These are phyloP conservation scores for Vaccinium darrowii DNA, from an alignment of 148 eudicot genomes.

Conservation along the genomic window DNA sequence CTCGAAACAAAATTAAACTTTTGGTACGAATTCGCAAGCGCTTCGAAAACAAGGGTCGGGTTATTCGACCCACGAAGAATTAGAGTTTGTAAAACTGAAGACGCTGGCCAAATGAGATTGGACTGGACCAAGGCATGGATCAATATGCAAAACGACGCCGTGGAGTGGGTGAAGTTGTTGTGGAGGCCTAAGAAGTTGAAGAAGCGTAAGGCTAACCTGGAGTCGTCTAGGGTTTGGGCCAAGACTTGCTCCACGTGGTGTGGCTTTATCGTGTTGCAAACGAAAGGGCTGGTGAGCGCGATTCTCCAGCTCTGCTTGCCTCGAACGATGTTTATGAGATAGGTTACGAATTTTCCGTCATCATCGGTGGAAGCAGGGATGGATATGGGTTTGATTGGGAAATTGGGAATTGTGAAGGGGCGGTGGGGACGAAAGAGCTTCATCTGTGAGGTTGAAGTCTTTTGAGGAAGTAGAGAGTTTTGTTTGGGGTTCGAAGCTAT, in stretches of 20 bases:
- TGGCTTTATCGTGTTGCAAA: conserved; percentile 31
- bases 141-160: conserved; percentile 63
- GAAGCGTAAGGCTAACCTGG: conserved; percentile 72
- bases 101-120: conserved; percentile 65
- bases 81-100: conserved; percentile 59
- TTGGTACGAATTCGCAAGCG: conserved; percentile 28
- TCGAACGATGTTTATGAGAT: conserved; percentile 36
- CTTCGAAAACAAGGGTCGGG: conserved; percentile 32
- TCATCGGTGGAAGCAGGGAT: conserved; percentile 20
- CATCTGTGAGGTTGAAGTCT: conserved; percentile 2
- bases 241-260: conserved; percentile 53
- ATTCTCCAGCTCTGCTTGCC: conserved; percentile 41
- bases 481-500: background rate
- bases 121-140: conserved; percentile 47
- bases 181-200: conserved; percentile 88
- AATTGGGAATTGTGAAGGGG: conserved; percentile 11
- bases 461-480: background rate
- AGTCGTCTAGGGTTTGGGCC: conserved; percentile 40
- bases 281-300: conserved; percentile 31
- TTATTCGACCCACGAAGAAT: conserved; percentile 14
- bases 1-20: conserved; percentile 28
- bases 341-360: conserved; percentile 40
- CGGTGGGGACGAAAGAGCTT: conserved; percentile 22
- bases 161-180: conserved; percentile 55
- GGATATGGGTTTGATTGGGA: conserved; percentile 7